These are phyloP conservation scores for Linnemannia zychae DNA, from an alignment of 192 early-diverging fungal species.

Conservation along the genomic window DNA sequence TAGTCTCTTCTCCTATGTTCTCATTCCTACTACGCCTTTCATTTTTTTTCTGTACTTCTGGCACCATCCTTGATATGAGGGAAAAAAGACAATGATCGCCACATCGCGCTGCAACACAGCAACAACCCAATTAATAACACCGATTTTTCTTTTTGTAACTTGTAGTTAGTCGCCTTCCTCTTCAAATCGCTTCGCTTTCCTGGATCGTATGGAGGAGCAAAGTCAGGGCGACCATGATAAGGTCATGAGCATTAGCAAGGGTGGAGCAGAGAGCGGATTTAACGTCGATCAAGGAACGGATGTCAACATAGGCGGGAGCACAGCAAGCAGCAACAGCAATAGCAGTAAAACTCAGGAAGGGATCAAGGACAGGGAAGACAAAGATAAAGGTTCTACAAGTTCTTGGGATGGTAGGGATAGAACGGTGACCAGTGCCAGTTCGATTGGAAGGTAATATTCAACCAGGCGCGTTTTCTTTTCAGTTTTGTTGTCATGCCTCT, in stretches of 20 bases:
- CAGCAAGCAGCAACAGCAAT: background rate
- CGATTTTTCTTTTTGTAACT: background rate
- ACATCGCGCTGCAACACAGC: background rate
- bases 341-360: too few relatives aligned
- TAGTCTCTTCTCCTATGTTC: background rate
- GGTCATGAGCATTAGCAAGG: background rate
- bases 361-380: too few relatives aligned
- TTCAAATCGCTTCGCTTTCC: background rate
- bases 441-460: too few relatives aligned
- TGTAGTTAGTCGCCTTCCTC: background rate
- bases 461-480: too few relatives aligned
- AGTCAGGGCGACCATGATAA: background rate
- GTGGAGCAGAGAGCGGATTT: background rate
- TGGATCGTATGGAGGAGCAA: background rate
- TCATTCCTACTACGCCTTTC: background rate
- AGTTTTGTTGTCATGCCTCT: too few relatives aligned
- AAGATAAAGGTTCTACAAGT: too few relatives aligned
- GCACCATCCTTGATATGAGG: background rate
- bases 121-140: background rate
- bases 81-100: background rate
- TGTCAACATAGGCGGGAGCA: background rate
- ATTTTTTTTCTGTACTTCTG: background rate
- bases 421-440: too few relatives aligned
- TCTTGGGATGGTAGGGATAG: too few relatives aligned
- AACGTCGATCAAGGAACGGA: background rate